Percentiles rank a stretch among this genome's conserved stretches.
Conservation (phyloP, 2,329 filamentous ascomycete genomes). For the Exophiala oligosperma region DNA sequence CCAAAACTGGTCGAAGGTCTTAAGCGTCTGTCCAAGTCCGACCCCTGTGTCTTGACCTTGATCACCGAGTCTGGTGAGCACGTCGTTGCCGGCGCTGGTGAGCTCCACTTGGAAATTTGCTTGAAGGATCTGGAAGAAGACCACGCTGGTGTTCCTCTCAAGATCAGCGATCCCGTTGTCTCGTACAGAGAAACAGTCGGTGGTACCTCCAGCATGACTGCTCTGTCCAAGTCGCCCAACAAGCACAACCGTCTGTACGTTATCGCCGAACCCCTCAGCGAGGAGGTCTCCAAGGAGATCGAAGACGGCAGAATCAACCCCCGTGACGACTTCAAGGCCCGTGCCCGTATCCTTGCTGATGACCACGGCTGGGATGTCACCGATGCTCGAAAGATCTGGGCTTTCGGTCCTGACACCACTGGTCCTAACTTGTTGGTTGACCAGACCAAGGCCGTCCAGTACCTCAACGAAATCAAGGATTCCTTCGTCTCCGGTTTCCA, state of each 20-base stretch:
- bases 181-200: conserved; percentile 96
- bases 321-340: conserved; percentile 98
- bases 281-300: conserved; percentile 89
- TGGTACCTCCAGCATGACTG: conserved; percentile 84
- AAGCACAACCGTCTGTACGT: conserved; percentile 99
- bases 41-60: conserved; percentile 92
- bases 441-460: conserved; percentile 99
- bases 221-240: conserved; percentile 99
- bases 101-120: conserved; percentile 99
- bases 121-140: conserved; percentile 99
- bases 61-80: conserved; percentile 96
- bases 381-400: conserved; percentile 99
- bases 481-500: conserved; percentile 99
- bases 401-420: conserved; percentile 96
- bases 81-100: conserved; percentile 98
- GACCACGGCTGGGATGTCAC: conserved; percentile 99
- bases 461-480: conserved; percentile 99
- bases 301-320: conserved; percentile 89
- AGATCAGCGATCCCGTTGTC: conserved; percentile 96
- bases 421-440: conserved; percentile 98
- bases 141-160: conserved; percentile 97
- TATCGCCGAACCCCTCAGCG: conserved; percentile 82
- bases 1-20: conserved; percentile 99
- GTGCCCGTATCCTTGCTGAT: conserved; percentile 93
- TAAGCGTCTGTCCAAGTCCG: conserved; percentile 99